Conservation (phyloP, 225 moss, liverwort and hornwort genomes). For the Polytrichum commune region DNA sequence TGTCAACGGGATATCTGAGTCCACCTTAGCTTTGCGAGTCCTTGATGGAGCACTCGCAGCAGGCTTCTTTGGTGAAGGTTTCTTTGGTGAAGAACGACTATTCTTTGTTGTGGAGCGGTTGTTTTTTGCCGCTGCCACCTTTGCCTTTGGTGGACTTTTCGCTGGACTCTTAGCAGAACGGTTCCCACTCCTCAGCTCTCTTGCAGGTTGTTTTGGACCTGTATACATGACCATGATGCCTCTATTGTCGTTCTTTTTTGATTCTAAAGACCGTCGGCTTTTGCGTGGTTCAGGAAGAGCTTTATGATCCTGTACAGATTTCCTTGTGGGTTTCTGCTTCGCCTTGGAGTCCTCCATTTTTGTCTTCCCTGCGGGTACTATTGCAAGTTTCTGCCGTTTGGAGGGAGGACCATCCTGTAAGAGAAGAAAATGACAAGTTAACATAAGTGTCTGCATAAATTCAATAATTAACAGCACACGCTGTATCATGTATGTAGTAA, state of each 20-base stretch:
- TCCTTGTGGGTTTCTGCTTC: conserved; percentile 13
- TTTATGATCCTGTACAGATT: conserved; percentile 2
- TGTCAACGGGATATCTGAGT: conserved; percentile 20
- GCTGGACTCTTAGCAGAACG: conserved; percentile 12
- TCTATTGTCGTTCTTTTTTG: conserved; percentile 6
- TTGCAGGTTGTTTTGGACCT: conserved; percentile 13
- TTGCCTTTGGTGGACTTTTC: conserved; percentile 14
- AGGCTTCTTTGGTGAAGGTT: conserved; percentile 21
- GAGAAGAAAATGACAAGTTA: conserved; percentile 1
- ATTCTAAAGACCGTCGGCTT: conserved; percentile 6
- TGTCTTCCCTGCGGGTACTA: conserved; percentile 1
- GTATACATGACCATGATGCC: conserved; percentile 27
- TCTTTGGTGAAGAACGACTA: not conserved
- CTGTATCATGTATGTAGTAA: not conserved
- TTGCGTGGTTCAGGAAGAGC: not conserved
- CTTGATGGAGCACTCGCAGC: conserved; percentile 1
- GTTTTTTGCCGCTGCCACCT: not conserved
- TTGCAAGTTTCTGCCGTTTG: conserved; percentile 37
- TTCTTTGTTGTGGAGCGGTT: no score
- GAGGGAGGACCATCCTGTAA: conserved; percentile 40
- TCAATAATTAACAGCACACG: no score
- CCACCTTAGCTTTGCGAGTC: conserved; percentile 8
- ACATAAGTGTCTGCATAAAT: conserved; percentile 6
- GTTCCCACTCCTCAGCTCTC: conserved; percentile 41
- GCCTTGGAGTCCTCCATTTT: conserved; percentile 14